Conservation (phyloP, 2,329 filamentous ascomycete species). For the Fusarium transvaalense region DNA sequence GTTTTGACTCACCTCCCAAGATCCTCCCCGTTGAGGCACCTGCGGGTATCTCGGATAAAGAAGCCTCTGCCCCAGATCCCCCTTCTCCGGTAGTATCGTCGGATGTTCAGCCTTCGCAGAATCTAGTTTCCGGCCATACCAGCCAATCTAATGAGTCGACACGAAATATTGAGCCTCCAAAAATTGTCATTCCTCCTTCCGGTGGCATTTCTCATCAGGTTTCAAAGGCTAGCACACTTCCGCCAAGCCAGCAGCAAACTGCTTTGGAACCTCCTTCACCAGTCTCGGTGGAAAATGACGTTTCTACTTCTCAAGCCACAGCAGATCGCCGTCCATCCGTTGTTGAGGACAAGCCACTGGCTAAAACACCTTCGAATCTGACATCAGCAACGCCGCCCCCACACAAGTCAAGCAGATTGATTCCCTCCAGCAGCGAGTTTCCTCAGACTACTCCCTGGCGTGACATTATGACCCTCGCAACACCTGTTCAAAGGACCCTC, state of each 20-base stretch:
- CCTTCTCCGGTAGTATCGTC: constrained; percentile 28
- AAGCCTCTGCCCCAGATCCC: constrained; percentile 19
- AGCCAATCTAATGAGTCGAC: constrained; percentile 34
- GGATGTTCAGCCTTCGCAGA: constrained; percentile 29
- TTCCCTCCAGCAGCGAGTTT: constrained; percentile 24
- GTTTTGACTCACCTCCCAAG: constrained; percentile 40
- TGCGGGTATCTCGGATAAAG: constrained; percentile 9
- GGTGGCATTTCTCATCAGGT: constrained; percentile 45
- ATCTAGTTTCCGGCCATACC: constrained; percentile 20
- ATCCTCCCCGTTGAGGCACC: constrained; percentile 29
- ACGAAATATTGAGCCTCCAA: constrained; percentile 29
- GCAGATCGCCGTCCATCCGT: constrained; percentile 55
- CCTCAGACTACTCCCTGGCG: constrained; percentile 70
- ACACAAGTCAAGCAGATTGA: constrained; percentile 44
- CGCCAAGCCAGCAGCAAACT: constrained; percentile 38
- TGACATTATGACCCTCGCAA: constrained; percentile 80
- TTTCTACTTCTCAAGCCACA: constrained; percentile 40
- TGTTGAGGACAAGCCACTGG: constrained; percentile 60
- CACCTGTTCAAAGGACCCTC: constrained; percentile 75
- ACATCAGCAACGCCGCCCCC: constrained; percentile 55
- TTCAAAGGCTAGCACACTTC: constrained; percentile 40
- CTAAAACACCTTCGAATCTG: constrained; percentile 52
- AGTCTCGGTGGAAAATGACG: constrained; percentile 55
- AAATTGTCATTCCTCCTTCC: constrained; percentile 39
- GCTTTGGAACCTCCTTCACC: constrained; percentile 59